A percentile compares a stretch with the other conserved stretches of the same genome.
These are phyloP conservation scores for Drosera capensis DNA, from an alignment of 148 eudicot genomes.

Conservation along the genomic window DNA sequence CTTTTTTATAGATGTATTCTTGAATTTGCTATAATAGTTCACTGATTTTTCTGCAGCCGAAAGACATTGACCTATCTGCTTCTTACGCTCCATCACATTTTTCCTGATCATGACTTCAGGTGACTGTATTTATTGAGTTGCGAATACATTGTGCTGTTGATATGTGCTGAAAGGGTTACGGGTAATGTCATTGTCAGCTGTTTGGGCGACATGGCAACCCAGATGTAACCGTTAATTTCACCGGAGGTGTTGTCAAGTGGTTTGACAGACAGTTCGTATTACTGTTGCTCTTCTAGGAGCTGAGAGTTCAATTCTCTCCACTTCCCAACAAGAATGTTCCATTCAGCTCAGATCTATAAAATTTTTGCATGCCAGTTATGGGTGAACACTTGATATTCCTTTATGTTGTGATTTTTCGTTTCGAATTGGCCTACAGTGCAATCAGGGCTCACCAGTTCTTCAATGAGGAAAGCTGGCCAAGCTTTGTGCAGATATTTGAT, in stretches of 20 bases:
- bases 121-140: slow-evolving; percentile 20
- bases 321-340: slow-evolving; percentile 42
- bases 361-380: neutral
- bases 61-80: slow-evolving; percentile 80
- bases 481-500: slow-evolving; percentile 82
- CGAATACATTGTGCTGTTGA: neutral
- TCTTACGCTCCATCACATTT: slow-evolving; percentile 81
- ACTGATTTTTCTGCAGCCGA: slow-evolving; percentile 39
- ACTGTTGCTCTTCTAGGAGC: slow-evolving; percentile 98
- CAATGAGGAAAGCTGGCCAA: slow-evolving; percentile 77
- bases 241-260: slow-evolving; percentile 99
- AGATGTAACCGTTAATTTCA: slow-evolving; percentile 48
- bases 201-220: slow-evolving; percentile 95
- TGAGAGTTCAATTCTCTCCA: slow-evolving; percentile 99
- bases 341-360: slow-evolving; percentile 5
- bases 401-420: slow-evolving; percentile 34
- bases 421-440: slow-evolving; percentile 57
- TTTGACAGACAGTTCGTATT: slow-evolving; percentile 81
- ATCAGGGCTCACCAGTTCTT: slow-evolving; percentile 92
- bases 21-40: slow-evolving; percentile 11
- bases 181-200: slow-evolving; percentile 99
- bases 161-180: slow-evolving; percentile 51
- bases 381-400: neutral
- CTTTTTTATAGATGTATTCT: slow-evolving; percentile 2
- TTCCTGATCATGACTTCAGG: slow-evolving; percentile 98